phyloP scores from a whole-genome alignment of 2,329 filamentous ascomycete species.

The Pseudogymnoascus sp. region DNA sequence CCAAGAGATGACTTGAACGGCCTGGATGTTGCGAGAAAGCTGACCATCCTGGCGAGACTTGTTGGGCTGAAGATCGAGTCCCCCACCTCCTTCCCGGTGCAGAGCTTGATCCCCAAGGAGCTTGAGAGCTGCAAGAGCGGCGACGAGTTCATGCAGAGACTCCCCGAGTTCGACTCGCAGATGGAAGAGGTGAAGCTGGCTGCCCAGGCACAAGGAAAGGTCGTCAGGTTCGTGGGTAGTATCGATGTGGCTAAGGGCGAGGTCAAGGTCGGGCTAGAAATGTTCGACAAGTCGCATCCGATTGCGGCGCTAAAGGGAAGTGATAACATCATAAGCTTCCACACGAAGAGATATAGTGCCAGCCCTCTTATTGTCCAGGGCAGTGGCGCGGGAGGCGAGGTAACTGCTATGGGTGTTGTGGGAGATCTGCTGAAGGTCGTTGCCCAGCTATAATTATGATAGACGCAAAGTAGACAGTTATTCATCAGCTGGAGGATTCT shows the following conservation, averaged over 20 bases:
- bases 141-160: slow-evolving; percentile 74
- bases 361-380: slow-evolving; percentile 94
- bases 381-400: slow-evolving; percentile 85
- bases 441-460: slow-evolving; percentile 47
- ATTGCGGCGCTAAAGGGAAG: slow-evolving; percentile 94
- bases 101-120: slow-evolving; percentile 84
- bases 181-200: slow-evolving; percentile 84
- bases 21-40: slow-evolving; percentile 85
- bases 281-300: slow-evolving; percentile 77
- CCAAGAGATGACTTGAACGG: slow-evolving; percentile 82
- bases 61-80: slow-evolving; percentile 74
- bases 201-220: slow-evolving; percentile 82
- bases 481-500: not conserved
- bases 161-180: slow-evolving; percentile 75
- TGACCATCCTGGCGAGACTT: slow-evolving; percentile 86
- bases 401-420: slow-evolving; percentile 98
- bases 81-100: slow-evolving; percentile 83
- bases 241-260: slow-evolving; percentile 74
- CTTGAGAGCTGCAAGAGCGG: slow-evolving; percentile 69
- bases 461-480: slow-evolving; percentile 1
- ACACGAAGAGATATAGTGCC: slow-evolving; percentile 85
- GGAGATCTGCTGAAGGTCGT: slow-evolving; percentile 85
- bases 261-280: slow-evolving; percentile 88
- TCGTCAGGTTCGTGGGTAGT: slow-evolving; percentile 88
- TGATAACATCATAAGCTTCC: slow-evolving; percentile 98